Evolutionary conservation across 2,329 filamentous ascomycete species (phyloP).

Genomic region (Colletotrichum graminicola): DNA sequence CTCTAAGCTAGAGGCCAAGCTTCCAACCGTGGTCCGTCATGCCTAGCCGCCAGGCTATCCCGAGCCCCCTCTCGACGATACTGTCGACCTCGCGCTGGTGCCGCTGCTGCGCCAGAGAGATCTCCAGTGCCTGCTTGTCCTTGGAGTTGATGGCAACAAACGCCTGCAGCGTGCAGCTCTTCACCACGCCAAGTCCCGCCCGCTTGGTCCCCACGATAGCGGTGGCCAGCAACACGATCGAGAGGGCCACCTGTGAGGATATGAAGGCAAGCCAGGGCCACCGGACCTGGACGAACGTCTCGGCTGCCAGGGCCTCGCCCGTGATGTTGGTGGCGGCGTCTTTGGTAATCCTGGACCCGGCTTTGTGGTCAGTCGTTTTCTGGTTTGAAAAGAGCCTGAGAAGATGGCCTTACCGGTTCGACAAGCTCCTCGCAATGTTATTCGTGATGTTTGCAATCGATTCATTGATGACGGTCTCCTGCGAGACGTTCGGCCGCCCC

Average conservation of each 20-base stretch:
- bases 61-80: background rate
- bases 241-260: conserved; percentile 38
- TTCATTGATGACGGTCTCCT: background rate
- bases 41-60: conserved; percentile 7
- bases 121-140: conserved; percentile 2
- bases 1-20: background rate
- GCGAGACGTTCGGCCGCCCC: background rate
- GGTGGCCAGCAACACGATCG: conserved; percentile 33
- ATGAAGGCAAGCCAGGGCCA: conserved; percentile 43
- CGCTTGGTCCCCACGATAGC: conserved; percentile 31
- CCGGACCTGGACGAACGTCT: conserved; percentile 38
- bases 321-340: conserved; percentile 5
- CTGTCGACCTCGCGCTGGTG: conserved; percentile 8
- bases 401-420: background rate
- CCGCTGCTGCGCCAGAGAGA: background rate
- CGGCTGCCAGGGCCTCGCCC: conserved; percentile 17
- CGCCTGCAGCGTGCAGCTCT: conserved; percentile 30
- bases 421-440: conserved; percentile 20
- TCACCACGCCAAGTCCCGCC: conserved; percentile 41
- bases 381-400: too few species aligned
- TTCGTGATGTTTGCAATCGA: conserved; percentile 16
- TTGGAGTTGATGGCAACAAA: conserved; percentile 4
- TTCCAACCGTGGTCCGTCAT: conserved; percentile 8
- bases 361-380: background rate
- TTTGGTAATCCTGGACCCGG: background rate